phyloP scores from a whole-genome alignment of 768 basidiomycete genomes.

The Phylloporus rhodoxanthus region DNA sequence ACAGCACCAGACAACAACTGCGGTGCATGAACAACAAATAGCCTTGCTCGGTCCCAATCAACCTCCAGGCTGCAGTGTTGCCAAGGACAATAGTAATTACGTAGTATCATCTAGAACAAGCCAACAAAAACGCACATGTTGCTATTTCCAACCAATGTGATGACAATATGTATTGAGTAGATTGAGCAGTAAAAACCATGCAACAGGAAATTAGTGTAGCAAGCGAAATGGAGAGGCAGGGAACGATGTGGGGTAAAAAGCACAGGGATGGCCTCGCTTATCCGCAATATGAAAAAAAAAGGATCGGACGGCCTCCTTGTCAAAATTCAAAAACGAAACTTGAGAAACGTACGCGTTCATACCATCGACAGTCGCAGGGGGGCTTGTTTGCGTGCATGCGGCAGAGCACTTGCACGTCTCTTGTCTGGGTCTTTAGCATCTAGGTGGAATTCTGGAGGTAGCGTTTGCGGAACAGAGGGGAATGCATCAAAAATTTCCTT shows the following conservation, averaged over 20 bases:
- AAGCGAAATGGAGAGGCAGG: background rate
- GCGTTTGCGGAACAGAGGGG: conserved; percentile 57
- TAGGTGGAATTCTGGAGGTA: conserved; percentile 31
- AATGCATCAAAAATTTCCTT: conserved; percentile 63
- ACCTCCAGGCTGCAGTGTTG: no score
- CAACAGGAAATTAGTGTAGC: conserved; percentile 18
- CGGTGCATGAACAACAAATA: background rate
- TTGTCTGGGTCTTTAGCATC: conserved; percentile 9
- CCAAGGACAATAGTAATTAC: background rate
- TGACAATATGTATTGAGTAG: conserved; percentile 22
- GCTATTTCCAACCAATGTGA: conserved; percentile 14
- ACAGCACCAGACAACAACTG: background rate
- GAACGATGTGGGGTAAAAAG: background rate
- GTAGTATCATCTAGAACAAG: background rate
- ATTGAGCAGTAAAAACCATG: conserved; percentile 23
- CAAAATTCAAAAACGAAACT: background rate
- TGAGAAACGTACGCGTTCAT: conserved; percentile 11
- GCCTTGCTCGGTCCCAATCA: no score
- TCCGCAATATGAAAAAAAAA: conserved; percentile 2
- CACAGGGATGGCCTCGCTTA: conserved; percentile 9
- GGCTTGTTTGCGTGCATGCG: conserved; percentile 24
- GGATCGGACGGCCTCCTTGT: background rate
- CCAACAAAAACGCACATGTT: background rate
- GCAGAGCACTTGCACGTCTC: conserved; percentile 23
- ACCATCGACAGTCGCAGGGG: conserved; percentile 21